Evolutionary conservation across 768 basidiomycete genomes (phyloP), one percentile per base, ranked within the genome.

Genomic region (Candolleomyces eurysporus): DNA sequence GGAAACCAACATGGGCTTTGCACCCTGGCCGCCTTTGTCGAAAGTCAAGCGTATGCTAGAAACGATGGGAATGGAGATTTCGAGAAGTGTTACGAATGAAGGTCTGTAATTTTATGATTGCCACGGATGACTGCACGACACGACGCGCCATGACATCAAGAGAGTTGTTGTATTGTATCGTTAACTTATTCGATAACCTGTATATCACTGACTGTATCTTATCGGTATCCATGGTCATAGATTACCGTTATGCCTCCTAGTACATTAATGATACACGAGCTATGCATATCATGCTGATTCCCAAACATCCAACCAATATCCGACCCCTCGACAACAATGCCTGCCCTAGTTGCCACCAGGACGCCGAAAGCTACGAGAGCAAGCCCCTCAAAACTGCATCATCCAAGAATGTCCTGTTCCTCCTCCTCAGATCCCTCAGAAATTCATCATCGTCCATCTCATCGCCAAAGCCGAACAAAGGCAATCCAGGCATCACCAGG

Each of bases 11-110:
- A 85, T 57, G 85, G 90, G 10, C 49, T 94, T 61, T 95, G 92
- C 67, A 70, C 75, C 59, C 67, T 96, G 55, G 73, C 79, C 8
- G 78, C 75, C 6, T 95, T 94, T 67, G 83, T 94, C 48, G 74
- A 79, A 59, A 90, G 88, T 69, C 92, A 94, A 72, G 64, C 62
- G 10, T 96, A 90, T 68, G 83, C 92, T 1, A 78, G 82, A 64
- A 79, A 79, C 42, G 79, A 87, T 60, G 93, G 91, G 0, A 78
- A 83, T 3, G 91, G 91, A 2, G 88, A 91, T 67, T 92, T 86
- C 72, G 84, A 85, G 65, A 84, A 72, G 67, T 91, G 90, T 66
- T 85, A 42, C n/a, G 40, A 40, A 43, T 16, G 21, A 39, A 17
- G 14, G 32, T 54, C 36, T 36, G 36, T 36, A 6, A 6, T 36